Conservation (phyloP, 306 rosid species). For the Trichosanthes cucumerina region DNA sequence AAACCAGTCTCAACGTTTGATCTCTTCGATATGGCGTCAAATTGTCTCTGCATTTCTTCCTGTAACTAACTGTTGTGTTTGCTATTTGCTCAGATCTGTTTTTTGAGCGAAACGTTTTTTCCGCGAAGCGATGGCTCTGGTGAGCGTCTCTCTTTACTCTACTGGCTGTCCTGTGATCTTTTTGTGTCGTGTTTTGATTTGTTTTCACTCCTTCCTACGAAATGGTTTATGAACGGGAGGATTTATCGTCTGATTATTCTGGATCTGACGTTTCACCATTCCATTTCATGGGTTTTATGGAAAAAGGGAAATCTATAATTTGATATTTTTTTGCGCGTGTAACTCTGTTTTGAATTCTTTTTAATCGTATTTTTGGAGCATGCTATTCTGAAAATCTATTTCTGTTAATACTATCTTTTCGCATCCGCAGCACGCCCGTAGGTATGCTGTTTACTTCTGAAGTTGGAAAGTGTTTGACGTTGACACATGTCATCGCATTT, state of each 20-base stretch:
- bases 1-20: background rate
- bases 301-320: background rate
- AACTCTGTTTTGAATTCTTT: background rate
- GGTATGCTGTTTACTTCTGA: background rate
- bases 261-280: background rate
- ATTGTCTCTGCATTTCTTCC: background rate
- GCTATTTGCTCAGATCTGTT: slow-evolving; percentile 36
- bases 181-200: background rate
- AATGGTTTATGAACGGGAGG: background rate
- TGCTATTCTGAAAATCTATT: background rate
- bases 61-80: background rate
- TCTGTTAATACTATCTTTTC: too few relatives aligned
- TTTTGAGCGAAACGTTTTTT: slow-evolving; percentile 26
- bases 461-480: background rate
- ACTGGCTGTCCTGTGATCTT: background rate
- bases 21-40: background rate
- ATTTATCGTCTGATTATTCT: background rate
- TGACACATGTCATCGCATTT: background rate
- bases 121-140: slow-evolving; percentile 71
- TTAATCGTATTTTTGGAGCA: background rate
- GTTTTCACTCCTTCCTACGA: background rate
- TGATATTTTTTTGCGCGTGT: background rate
- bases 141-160: slow-evolving; percentile 18
- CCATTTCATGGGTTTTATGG: background rate
- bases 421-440: background rate